Conservation (phyloP, 176 grass and related monocot species). For the Oryza punctata region DNA sequence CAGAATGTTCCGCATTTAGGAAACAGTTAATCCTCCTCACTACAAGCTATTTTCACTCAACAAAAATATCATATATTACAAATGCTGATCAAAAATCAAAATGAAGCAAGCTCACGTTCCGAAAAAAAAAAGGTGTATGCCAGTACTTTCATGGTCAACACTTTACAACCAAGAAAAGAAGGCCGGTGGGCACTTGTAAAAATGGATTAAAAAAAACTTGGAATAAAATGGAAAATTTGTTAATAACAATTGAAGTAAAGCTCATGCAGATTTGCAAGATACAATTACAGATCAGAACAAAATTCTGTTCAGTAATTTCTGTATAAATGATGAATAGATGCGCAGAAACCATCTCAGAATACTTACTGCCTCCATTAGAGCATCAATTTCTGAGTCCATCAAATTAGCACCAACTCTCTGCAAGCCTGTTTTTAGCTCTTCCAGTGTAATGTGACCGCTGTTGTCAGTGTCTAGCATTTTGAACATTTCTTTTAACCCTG, state of each 20-base stretch:
- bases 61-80: neutral
- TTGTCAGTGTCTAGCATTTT: constrained; percentile 83
- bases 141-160: constrained; percentile 2
- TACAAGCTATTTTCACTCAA: neutral
- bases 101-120: neutral
- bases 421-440: constrained; percentile 70
- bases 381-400: constrained; percentile 72
- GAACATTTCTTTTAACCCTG: constrained; percentile 80
- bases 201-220: neutral
- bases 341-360: neutral
- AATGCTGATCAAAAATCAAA: neutral
- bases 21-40: neutral
- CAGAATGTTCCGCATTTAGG: constrained; percentile 2
- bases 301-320: neutral
- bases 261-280: neutral
- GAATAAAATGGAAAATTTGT: neutral
- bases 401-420: constrained; percentile 70
- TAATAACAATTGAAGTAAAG: neutral
- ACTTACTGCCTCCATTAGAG: constrained; percentile 80
- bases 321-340: neutral
- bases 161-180: neutral
- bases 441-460: constrained; percentile 73
- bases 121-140: neutral
- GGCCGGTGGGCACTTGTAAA: neutral
- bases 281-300: neutral